Evolutionary conservation across 495 filamentous ascomycete species (phyloP), one percentile per base, ranked within the genome.

Genomic region (Aspergillus wentii): DNA sequence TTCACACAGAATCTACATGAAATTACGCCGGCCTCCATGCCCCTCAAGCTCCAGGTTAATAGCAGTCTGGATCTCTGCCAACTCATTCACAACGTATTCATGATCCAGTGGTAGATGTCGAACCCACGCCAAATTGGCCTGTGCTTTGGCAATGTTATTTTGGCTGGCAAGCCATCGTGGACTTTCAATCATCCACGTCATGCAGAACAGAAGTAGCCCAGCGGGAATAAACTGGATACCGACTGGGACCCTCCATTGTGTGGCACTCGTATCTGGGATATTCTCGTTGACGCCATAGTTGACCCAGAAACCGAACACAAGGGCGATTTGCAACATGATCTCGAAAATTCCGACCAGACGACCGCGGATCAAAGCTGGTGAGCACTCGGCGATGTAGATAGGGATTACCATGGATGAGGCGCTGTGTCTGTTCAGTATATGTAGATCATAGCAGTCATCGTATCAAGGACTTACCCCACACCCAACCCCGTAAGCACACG

Each of bases 361-460:
- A 10, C 85, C 85, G 30, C 85, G 76, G 41, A 84, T 84, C 39
- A 80, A 74, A 44, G 83, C 79, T 5, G 80, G 83, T 1, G 84
- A 78, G 37, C 86, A 78, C 56, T 90, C 85, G 25, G 83, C 69
- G 40, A 81, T 79, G 51, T 88, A 88, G 9, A 86, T 69, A 1
- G 85, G 85, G 10, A 84, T 78, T 30, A 82, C 59, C n/a, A 80
- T 69, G 3, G 80, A 83, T n/a, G 72, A 73, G 41, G 85, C 83
- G 40, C 85, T 83, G 38, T 23, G 80, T 69, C 38, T 81, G 74
- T 6, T 83, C 83, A 28, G 66, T 66, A 76, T 74, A 65, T 34
- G n/a, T n/a, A n/a, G n/a, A 80, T 72, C 11, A 77, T 60, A 14
- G 64, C 72, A 11, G 78, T 54, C 41, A 67, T 61, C 30, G 68